Evolutionary conservation across 2,329 filamentous ascomycete genomes (phyloP), one percentile per base, ranked within the genome.

Genomic region (Botrytis galanthina): DNA sequence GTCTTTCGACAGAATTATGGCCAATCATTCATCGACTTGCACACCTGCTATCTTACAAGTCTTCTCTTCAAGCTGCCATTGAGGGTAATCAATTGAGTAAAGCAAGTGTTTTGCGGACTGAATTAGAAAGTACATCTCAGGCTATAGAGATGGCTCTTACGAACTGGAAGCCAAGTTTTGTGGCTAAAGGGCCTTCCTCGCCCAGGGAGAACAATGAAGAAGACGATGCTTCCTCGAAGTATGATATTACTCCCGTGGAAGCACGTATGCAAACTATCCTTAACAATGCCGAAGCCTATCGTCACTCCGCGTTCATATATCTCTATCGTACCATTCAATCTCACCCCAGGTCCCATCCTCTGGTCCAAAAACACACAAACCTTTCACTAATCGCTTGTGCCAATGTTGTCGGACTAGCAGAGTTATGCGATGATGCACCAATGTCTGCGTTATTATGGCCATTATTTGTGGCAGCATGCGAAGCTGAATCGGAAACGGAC

Each of bases 361-460:
- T 84, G 9, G 88, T 91, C 10, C 89, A 90, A 79, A 82, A 81
- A 20, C 87, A 90, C 76, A 80, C 85, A 0, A 86, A 85, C 73
- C 78, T 83, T 9, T 84, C 87, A 10, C 83, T 90, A 16, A 78
- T 80, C 16, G 87, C 89, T 75, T 90, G 88, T 77, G 83, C 85
- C 12, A 84, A 84, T 37, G 89, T 88, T 0, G 87, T 89, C 44
- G 82, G 81, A 32, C 86, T 87, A 75, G 82, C 82, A 3, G 71
- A 76, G 59, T 35, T 73, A 29, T 77, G 76, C 32, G 59, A 73
- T 32, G 72, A 77, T 57, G 88, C 89, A 0, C 89, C 89, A 1
- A 90, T 91, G 87, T 86, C 87, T 2, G 89, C 89, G 6, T 82
- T 91, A 51, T 83, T 91, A 5, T 91, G 89, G 88, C 89, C 89